These are phyloP conservation scores for Camelina laxa DNA, from an alignment of 345 rosid genomes.

Conservation along the genomic window DNA sequence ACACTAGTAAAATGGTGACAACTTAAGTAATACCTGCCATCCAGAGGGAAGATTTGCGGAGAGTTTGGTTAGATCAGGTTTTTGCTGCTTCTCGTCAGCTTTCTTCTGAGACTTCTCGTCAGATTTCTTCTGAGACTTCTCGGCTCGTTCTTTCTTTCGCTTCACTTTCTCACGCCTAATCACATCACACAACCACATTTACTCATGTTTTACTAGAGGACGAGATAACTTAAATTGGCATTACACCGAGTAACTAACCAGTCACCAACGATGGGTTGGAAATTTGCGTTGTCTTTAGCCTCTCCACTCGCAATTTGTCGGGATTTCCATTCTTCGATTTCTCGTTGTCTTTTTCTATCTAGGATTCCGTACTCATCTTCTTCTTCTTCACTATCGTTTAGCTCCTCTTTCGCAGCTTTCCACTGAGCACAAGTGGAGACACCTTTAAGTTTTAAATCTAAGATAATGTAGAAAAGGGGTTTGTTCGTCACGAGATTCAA, in stretches of 20 bases:
- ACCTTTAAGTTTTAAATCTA: not conserved
- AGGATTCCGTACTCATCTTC: constrained; percentile 67
- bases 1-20: constrained; percentile 5
- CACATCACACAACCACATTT: constrained; percentile 17
- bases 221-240: not conserved
- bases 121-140: constrained; percentile 54
- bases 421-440: constrained; percentile 55
- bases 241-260: constrained; percentile 56
- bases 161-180: constrained; percentile 93
- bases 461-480: not conserved
- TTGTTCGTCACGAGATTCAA: constrained; percentile 15
- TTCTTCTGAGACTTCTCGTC: constrained; percentile 43
- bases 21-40: constrained; percentile 64
- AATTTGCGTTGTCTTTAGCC: constrained; percentile 92
- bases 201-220: constrained; percentile 11
- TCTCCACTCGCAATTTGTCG: constrained; percentile 93
- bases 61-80: constrained; percentile 60
- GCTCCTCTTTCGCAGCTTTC: constrained; percentile 98
- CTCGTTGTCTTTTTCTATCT: constrained; percentile 80
- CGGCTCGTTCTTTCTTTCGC: constrained; percentile 67
- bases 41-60: constrained; percentile 70
- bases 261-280: constrained; percentile 95
- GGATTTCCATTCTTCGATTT: constrained; percentile 89
- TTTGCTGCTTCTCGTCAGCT: constrained; percentile 37
- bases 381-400: constrained; percentile 78